Percentiles rank a stretch among this genome's conserved stretches.
Conservation (phyloP, 495 filamentous ascomycete species). For the Bryoglossum gracile region DNA sequence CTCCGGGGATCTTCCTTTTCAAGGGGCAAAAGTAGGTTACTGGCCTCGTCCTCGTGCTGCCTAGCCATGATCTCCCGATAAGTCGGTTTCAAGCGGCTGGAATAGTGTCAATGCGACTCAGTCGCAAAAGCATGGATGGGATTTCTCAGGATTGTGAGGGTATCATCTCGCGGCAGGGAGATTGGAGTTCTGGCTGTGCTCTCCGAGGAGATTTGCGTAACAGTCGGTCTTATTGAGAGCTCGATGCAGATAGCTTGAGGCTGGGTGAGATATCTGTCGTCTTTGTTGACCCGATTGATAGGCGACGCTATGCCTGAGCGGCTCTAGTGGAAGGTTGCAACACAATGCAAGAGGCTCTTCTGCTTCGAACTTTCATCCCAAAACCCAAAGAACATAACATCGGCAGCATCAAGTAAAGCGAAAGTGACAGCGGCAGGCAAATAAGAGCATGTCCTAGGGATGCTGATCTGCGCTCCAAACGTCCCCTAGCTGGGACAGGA, state of each 20-base stretch:
- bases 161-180: too few species aligned
- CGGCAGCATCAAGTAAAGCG: too few species aligned
- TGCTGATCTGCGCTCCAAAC: too few species aligned
- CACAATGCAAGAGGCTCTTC: too few species aligned
- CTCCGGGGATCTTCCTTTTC: constrained; percentile 17
- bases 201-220: not conserved
- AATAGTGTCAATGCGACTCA: constrained; percentile 13
- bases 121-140: not conserved
- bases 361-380: too few species aligned
- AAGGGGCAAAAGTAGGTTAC: constrained; percentile 19
- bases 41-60: constrained; percentile 17
- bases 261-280: not conserved
- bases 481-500: too few species aligned
- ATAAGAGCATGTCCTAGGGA: too few species aligned
- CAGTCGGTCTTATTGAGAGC: not conserved
- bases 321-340: too few species aligned
- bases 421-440: too few species aligned
- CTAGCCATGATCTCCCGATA: constrained; percentile 23
- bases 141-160: not conserved
- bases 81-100: constrained; percentile 14
- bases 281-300: not conserved
- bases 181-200: too few species aligned
- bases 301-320: not conserved
- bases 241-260: not conserved
- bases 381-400: too few species aligned